These are phyloP conservation scores for Pichia insulana DNA, from an alignment of 805 yeast species.

Conservation along the genomic window DNA sequence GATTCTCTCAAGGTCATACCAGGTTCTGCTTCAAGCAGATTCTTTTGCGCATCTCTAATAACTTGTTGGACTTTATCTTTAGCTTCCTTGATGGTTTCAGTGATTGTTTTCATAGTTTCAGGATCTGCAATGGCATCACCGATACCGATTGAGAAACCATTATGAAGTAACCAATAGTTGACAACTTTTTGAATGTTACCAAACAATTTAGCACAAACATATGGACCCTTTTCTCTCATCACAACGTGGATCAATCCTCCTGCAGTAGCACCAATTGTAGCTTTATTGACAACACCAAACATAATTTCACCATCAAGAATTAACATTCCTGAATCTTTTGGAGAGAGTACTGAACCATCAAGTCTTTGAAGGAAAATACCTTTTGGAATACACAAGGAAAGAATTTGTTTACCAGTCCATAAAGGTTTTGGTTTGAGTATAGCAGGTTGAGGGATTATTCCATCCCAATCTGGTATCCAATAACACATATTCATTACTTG, in stretches of 20 bases:
- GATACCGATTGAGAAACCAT: conserved; percentile 97
- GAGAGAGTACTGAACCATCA: conserved; percentile 80
- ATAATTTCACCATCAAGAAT: conserved; percentile 92
- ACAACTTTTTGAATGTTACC: conserved; percentile 93
- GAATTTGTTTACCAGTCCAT: conserved; percentile 95
- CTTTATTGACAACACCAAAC: conserved; percentile 97
- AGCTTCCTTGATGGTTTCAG: conserved; percentile 87
- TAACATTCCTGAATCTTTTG: conserved; percentile 93
- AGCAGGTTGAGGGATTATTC: conserved; percentile 93
- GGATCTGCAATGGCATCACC: conserved; percentile 99
- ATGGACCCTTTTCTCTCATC: conserved; percentile 94
- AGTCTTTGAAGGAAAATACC: conserved; percentile 93
- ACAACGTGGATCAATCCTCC: conserved; percentile 98
- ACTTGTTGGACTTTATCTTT: conserved; percentile 92
- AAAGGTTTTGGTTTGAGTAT: conserved; percentile 88
- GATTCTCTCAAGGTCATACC: conserved; percentile 99
- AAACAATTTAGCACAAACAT: conserved; percentile 79
- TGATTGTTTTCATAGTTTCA: conserved; percentile 89
- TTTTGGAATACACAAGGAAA: conserved; percentile 87
- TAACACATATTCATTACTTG: conserved; percentile 93
- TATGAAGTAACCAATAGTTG: conserved; percentile 91
- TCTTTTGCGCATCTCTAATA: conserved; percentile 84
- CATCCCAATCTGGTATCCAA: conserved; percentile 99
- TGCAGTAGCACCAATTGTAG: conserved; percentile 96
- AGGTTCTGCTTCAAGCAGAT: conserved; percentile 86